Evolutionary conservation across 2,329 filamentous ascomycete genomes (phyloP), one percentile per base, ranked within the genome.

Genomic region (Zymoseptoria passerinii): DNA sequence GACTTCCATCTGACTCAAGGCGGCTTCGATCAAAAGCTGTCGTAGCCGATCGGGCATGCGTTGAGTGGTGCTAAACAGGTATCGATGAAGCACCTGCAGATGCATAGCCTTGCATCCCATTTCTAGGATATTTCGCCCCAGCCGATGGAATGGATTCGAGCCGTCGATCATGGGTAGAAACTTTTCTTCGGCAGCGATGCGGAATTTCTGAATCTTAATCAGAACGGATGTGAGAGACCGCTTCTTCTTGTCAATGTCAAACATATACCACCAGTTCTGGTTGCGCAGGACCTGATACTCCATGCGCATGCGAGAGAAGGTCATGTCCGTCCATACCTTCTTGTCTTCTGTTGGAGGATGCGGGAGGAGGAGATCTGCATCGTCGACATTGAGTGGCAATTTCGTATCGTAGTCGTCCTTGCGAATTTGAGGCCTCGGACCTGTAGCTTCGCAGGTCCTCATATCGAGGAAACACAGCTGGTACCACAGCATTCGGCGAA

Each of bases 401-500:
- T 81, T 83, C 0, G 88, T 90, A 65, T 90, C 87, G 70, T 86
- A 91, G 66, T 91, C 87, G 20, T 89, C 87, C 48, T 81, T 78
- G n/a, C 86, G 81, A 56, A 91, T 89, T 55, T 83, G 81, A 0
- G 86, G 86, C 23, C 84, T 80, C 8, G 88, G 88, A 0, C 87
- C 88, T 61, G 89, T 87, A 1, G 85, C 83, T 72, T 91, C 88
- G 66, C 84, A 88, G 0, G 87, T 90, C 48, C 87, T 80, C 58
- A 90, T 81, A 68, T 91, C 88, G 8, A 92, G 77, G 69, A 89
- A 89, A 71, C 86, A 90, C 19, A 92, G 78, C 66, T 91, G 87
- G 68, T 90, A 85, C 88, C 88, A 91, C 35, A 90, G 78, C 48
- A 90, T 74, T 4, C 88, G 82, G 10, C 88, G 82, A 2, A 90